Evolutionary conservation across 768 basidiomycete genomes (phyloP).

Genomic region (Naganishia vaughanmartiniae): DNA sequence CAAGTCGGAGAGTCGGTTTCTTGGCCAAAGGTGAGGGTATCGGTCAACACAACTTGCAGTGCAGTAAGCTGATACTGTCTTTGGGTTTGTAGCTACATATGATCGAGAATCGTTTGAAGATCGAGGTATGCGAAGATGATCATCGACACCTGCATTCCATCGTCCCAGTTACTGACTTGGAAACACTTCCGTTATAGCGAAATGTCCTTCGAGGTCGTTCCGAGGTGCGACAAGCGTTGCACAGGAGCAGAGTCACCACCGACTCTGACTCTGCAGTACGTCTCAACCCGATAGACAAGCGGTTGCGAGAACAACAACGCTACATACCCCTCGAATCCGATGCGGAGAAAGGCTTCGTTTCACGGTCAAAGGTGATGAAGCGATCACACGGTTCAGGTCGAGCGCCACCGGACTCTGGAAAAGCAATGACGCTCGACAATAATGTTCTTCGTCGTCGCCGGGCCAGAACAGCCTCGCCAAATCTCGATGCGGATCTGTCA

Average conservation of each 20-base stretch:
- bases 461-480: conserved; percentile 16
- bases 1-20: conserved; percentile 81
- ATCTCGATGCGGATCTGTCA: conserved; percentile 10
- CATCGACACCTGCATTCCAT: too few relatives aligned
- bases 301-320: conserved; percentile 54
- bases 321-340: conserved; percentile 77
- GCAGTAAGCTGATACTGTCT: not conserved
- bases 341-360: conserved; percentile 67
- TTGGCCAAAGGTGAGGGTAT: conserved; percentile 80
- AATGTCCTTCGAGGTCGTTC: conserved; percentile 78
- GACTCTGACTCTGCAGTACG: conserved; percentile 33
- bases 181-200: conserved; percentile 62
- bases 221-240: conserved; percentile 62
- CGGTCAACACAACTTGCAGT: too few relatives aligned
- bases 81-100: conserved; percentile 70
- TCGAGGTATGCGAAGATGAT: conserved; percentile 42
- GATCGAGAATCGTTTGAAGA: conserved; percentile 76
- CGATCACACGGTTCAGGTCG: not conserved
- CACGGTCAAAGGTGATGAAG: conserved; percentile 55
- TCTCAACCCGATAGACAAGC: conserved; percentile 33
- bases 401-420: not conserved
- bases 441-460: conserved; percentile 10
- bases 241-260: conserved; percentile 50
- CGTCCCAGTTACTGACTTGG: conserved; percentile 27
- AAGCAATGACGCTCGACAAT: not conserved